A percentile compares a stretch with the other conserved stretches of the same genome.
phyloP scores from a whole-genome alignment of 2,329 filamentous ascomycete genomes.

The Penicillium glabrum region DNA sequence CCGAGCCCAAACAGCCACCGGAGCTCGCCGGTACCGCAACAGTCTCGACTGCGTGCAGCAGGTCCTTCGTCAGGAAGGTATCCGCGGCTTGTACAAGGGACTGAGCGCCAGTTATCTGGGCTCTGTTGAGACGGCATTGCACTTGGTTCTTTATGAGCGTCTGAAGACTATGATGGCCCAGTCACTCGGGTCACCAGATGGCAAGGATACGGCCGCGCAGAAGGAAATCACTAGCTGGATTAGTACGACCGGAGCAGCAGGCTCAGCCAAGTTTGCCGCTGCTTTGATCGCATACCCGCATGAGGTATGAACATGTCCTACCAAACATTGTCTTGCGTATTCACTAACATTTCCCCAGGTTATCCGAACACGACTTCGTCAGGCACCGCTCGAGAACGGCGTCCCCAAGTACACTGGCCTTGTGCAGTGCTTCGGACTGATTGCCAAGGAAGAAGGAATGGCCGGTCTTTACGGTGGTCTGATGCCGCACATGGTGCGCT shows the following conservation, averaged over 20 bases:
- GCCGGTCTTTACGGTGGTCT: conserved; percentile 37
- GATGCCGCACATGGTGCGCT: conserved; percentile 37
- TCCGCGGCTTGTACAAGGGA: conserved; percentile 84
- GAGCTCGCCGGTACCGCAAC: conserved; percentile 48
- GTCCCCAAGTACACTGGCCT: conserved; percentile 36
- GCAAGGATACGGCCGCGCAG: conserved; percentile 21
- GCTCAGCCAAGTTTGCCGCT: conserved; percentile 35
- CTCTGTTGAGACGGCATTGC: conserved; percentile 36
- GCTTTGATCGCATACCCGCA: conserved; percentile 37
- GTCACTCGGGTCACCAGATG: conserved; percentile 20
- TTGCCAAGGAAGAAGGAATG: conserved; percentile 37
- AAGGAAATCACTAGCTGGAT: conserved; percentile 28
- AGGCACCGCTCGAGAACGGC: conserved; percentile 37
- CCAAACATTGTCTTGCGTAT: not conserved
- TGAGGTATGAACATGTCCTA: conserved; percentile 24
- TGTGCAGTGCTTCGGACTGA: conserved; percentile 34
- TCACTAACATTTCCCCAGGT: conserved; percentile 23
- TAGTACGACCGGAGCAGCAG: conserved; percentile 35
- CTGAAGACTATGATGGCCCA: conserved; percentile 29
- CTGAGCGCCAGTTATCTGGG: conserved; percentile 67
- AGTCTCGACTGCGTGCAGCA: conserved; percentile 68
- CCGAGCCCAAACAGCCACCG: conserved; percentile 30
- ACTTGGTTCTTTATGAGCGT: conserved; percentile 37
- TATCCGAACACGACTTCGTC: conserved; percentile 35
- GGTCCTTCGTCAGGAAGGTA: conserved; percentile 80